phyloP scores from a whole-genome alignment of 306 rosid species.

The Quercus bicolor region DNA sequence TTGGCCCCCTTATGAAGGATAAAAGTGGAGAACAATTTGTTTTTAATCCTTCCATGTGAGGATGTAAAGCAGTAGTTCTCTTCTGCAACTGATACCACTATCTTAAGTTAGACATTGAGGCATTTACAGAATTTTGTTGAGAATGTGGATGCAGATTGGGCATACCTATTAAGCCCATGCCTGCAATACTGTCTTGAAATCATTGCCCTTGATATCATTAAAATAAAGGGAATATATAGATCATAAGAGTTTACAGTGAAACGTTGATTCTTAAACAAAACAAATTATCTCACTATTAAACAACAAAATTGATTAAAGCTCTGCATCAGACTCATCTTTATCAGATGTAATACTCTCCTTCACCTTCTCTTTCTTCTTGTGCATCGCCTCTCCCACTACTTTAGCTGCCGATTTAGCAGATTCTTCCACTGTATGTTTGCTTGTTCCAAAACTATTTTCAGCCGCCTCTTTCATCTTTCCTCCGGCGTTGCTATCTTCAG shows the following conservation, averaged over 20 bases:
- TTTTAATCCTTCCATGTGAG: too few species aligned
- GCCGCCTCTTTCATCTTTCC: conserved; percentile 37
- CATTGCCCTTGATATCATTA: not conserved
- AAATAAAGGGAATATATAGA: not conserved
- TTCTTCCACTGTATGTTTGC: conserved; percentile 60
- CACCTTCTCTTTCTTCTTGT: conserved; percentile 33
- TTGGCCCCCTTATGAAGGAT: too few species aligned
- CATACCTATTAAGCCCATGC: too few species aligned
- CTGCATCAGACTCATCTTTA: conserved; percentile 34
- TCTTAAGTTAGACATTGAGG: too few species aligned
- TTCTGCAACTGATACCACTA: too few species aligned
- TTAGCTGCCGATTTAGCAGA: conserved; percentile 59
- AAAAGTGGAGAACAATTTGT: too few species aligned
- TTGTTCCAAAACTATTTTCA: conserved; percentile 42
- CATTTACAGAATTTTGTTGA: too few species aligned
- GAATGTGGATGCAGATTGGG: too few species aligned
- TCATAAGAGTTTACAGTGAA: not conserved
- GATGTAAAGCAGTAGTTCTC: too few species aligned
- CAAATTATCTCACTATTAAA: not conserved
- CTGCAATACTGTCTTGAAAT: too few species aligned
- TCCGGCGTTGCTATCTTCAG: not conserved
- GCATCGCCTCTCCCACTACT: conserved; percentile 40
- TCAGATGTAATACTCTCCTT: conserved; percentile 18
- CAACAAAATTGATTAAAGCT: conserved; percentile 31
- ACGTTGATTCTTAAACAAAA: not conserved